Base-by-base conservation (phyloP, 257 asterid genomes). In the Gentiana macrophylla region DNA sequence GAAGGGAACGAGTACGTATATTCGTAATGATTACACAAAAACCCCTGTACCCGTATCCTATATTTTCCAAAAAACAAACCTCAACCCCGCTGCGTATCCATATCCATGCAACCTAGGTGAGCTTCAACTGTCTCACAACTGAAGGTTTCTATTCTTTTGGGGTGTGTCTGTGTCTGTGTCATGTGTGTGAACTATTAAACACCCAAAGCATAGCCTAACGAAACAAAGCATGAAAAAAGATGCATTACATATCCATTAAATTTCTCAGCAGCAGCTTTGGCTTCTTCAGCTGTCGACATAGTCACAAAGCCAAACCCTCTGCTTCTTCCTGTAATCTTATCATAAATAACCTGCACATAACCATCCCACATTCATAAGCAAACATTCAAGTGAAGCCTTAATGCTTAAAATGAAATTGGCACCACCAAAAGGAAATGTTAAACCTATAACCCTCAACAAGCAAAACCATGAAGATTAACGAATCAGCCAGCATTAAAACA, bases 281-380 rank as follows among this genome's bases (percentile, higher is more conserved):
- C 95, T 75, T 81, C 98, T 71, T 83, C 76, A 4, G 56, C 62
- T 5, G 86, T 48, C 35, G 96, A 79, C 96, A 87, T 91, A 12
- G 98, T 87, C 65, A 91, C 95, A 44, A 86, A 91, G 57, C 92
- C 98, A 50, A 84, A 91, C 5, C 98, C 98, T 68, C 94, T 74
- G 66, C 98, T 91, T 70, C 92, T 79, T 70, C 95, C 98, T 1
- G 94, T 52, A 2, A 37, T 24, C 74, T 83, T 91, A 77, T 87
- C 96, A 57, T 91, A 87, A 71, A 91, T 91, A 68, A 87, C 98
- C 98, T 91, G 79, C 72, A 70, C 8, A 10, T 12, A 1, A 44
- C 38, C 37, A 34, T 44, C 49, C 4, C 32, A 47, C 11, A 9
- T 32, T 43, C 11, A 49, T 5, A 12, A 66, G 32, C 7, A 50